Base-by-base conservation (phyloP, 2,329 filamentous ascomycete genomes). In the Dryadomyces quercivorus region DNA sequence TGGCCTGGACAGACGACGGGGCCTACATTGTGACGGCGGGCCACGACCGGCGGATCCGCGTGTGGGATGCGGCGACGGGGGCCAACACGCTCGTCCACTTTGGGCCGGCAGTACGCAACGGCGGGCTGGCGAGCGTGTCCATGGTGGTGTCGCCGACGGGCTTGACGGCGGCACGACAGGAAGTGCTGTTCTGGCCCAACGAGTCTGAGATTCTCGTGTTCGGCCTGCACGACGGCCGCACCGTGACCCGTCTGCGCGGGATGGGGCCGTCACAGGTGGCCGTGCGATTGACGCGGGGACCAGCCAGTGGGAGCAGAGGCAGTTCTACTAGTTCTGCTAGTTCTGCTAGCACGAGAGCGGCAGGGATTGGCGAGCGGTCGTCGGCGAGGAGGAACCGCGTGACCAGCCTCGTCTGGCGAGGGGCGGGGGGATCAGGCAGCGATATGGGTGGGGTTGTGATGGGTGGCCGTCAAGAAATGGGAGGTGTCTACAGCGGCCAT, bases 41-140 rank as follows among this genome's bases (percentile, higher is more conserved):
- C 0, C 86, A 94, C 56, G 93, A 97, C 65, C 77, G 87, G 50
- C 81, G 85, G 9, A 84, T 97, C 58, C 80, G 91, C 5, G 87
- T 96, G 1, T 97, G 92, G 92, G 80, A 95, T 64, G 81, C 86
- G 1, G 75, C 75, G 0, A 88, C 81, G 0, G 89, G 90, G 2
- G 85, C 85, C 18, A 96, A 97, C 66, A 94, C 88, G 0, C 79
- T 96, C 6, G 87, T 86, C 0, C 91, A 85, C 66, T 97, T 96
- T 64, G 90, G 90, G 0, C 87, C 91, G 1, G 76, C 83, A 31
- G 76, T 96, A 44, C 85, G 84, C 61, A 96, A 96, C 65, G 76
- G 72, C 60, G 82, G 78, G 61, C 72, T 84, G 5, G 78, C 77
- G 20, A 82, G 76, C 56, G 72, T 80, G 20, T 75, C 73, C 48